Percentiles rank a stretch among this genome's conserved stretches.
Conservation (phyloP, 768 basidiomycete species). For the Dentipellis sp. region DNA sequence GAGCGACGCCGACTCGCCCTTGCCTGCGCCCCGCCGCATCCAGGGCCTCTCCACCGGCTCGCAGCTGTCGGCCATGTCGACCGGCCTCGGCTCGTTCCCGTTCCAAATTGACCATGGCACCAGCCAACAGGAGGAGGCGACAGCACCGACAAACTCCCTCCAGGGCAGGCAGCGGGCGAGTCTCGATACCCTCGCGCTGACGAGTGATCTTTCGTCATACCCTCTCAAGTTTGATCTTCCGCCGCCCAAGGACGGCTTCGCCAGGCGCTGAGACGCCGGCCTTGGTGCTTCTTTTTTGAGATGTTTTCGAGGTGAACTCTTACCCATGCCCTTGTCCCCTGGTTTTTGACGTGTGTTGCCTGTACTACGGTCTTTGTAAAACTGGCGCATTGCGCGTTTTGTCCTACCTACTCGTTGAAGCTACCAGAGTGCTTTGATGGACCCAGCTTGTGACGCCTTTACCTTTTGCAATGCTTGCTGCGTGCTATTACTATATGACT, state of each 20-base stretch:
- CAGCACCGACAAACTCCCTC: constrained; percentile 2
- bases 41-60: constrained; percentile 71
- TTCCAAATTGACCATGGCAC: constrained; percentile 73
- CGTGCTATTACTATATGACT: background rate
- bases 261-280: background rate
- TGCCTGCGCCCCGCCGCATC: constrained; percentile 44
- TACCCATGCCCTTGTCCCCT: background rate
- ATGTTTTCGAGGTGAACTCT: background rate
- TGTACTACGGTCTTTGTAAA: background rate
- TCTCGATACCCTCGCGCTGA: constrained; percentile 76
- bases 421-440: background rate
- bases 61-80: constrained; percentile 68
- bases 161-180: constrained; percentile 61
- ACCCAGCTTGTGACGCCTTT: background rate
- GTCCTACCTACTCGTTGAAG: background rate
- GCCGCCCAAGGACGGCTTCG: constrained; percentile 5
- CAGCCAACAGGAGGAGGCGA: background rate
- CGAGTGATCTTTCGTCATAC: constrained; percentile 76
- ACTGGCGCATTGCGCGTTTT: background rate
- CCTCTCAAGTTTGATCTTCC: constrained; percentile 59
- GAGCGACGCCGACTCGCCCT: constrained; percentile 7
- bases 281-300: background rate
- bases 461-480: background rate
- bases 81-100: constrained; percentile 77
- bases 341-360: background rate